Conservation (phyloP, 2,329 filamentous ascomycete genomes). For the Colletotrichum aenigma region DNA sequence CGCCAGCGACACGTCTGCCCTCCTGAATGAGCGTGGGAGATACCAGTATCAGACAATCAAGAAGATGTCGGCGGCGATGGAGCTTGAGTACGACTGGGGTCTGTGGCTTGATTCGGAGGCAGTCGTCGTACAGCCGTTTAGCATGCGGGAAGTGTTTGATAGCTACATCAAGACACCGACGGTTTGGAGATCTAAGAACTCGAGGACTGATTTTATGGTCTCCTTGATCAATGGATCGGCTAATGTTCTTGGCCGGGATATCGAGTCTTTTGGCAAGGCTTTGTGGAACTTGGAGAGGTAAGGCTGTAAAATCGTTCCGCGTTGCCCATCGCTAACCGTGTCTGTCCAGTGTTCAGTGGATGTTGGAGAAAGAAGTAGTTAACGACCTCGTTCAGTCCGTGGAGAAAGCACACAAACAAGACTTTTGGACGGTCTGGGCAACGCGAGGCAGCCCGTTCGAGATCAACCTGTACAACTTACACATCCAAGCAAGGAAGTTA, state of each 20-base stretch:
- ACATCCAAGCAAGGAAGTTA: background rate
- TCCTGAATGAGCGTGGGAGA: background rate
- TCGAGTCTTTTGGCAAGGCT: background rate
- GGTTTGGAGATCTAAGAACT: background rate
- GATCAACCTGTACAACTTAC: conserved; percentile 1
- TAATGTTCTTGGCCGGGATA: background rate
- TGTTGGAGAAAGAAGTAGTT: background rate
- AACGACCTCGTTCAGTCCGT: background rate
- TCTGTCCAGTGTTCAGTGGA: background rate
- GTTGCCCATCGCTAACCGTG: background rate
- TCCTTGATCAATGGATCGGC: background rate
- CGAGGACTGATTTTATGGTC: background rate
- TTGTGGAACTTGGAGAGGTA: conserved; percentile 8
- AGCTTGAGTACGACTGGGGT: conserved; percentile 6
- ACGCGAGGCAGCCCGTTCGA: background rate
- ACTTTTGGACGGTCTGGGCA: conserved; percentile 4
- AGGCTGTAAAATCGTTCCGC: background rate
- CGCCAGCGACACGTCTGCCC: background rate
- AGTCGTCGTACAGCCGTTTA: conserved; percentile 6
- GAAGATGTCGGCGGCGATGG: background rate
- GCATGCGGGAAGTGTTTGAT: background rate
- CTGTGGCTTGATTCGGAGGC: conserved; percentile 10
- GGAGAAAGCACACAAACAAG: background rate
- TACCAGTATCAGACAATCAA: conserved; percentile 12
- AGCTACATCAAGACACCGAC: background rate